Conservation (phyloP, 192 early-diverging fungal species). For the Backusella westeae region DNA sequence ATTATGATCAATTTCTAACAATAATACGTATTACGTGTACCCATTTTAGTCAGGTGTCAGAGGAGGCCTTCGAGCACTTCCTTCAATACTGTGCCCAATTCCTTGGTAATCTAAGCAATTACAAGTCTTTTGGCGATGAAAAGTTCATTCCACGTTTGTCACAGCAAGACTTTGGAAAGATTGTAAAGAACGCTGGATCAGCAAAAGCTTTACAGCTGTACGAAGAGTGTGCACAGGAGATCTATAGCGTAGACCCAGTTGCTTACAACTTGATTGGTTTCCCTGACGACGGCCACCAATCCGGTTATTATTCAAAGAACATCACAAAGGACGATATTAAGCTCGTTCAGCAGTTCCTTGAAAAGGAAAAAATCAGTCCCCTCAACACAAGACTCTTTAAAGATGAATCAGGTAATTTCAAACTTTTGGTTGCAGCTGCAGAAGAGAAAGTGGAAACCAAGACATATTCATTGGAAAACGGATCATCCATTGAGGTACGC, state of each 20-base stretch:
- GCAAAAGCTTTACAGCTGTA: slow-evolving; percentile 33
- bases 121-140: slow-evolving; percentile 62
- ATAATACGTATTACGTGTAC: neutral
- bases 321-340: slow-evolving; percentile 51
- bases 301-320: slow-evolving; percentile 55
- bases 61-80: slow-evolving; percentile 50
- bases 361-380: slow-evolving; percentile 28
- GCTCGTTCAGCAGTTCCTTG: slow-evolving; percentile 33
- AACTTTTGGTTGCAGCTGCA: slow-evolving; percentile 41
- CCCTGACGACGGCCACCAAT: slow-evolving; percentile 58
- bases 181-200: slow-evolving; percentile 40
- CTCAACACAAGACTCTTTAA: slow-evolving; percentile 43
- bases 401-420: slow-evolving; percentile 13
- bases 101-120: slow-evolving; percentile 54
- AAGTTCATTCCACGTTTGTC: slow-evolving; percentile 57
- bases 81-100: slow-evolving; percentile 53
- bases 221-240: slow-evolving; percentile 20
- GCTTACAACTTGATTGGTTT: slow-evolving; percentile 51
- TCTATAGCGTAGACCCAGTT: slow-evolving; percentile 43
- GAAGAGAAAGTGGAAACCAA: slow-evolving; percentile 14
- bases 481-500: slow-evolving; percentile 33
- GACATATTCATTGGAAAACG: slow-evolving; percentile 32
- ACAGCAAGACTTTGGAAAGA: slow-evolving; percentile 37
- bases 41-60: slow-evolving; percentile 34
- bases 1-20: neutral